Base-by-base conservation (phyloP, 2,329 filamentous ascomycete genomes). In the Pseudogymnoascus sp. region DNA sequence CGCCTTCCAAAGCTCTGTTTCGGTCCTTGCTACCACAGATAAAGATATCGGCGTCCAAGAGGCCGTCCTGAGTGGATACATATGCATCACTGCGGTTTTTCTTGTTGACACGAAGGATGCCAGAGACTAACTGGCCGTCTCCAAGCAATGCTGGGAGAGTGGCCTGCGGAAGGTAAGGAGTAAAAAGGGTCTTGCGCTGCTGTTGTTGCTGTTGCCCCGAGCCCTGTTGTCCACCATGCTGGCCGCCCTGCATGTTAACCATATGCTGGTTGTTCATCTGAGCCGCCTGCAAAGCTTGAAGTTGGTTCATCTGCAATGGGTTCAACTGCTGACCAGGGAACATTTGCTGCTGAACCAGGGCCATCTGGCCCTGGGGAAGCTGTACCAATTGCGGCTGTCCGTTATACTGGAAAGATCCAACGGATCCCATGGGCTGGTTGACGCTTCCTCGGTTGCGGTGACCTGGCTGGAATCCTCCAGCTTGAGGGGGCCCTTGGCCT, bases 11-110 rank as follows among this genome's bases (percentile, higher is more conserved):
- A 62, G 94, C 94, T 76, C 94, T 90, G 75, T 99, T 99, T 68
- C 94, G 89, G 75, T 99, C 94, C 76, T 99, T 99, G 82, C 93
- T 97, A 74, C 94, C 94, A 74, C 94, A 99, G 72, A 99, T 99
- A 77, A 99, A 99, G 72, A 99, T 99, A 74, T 99, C 94, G 45
- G 94, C 93, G 76, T 97, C 94, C 58, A 99, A 83, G 64, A 89
- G 79, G 55, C 86, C 86, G 73, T 99, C 94, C 65, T 89, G 87
- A 11, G 92, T 96, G 9, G 94, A 94, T 62, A 99, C 94, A 71
- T 99, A 99, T 28, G 94, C 94, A 76, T 99, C 94, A 70, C 93
- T 97, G 66, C 94, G 89, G 78, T 99, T 99, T 83, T 99, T 99
- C 82, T 97, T 99, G 84, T 99, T 99, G 67, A 99, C 94, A 64